Evolutionary conservation across 345 rosid genomes (phyloP).

Genomic region (Brassica napus): Da-Ae NC_063451.1:41477001-41477500

Average conservation of each 20-base stretch:
- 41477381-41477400: neutral
- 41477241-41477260: constrained; percentile 5
- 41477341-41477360: neutral
- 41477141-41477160: neutral
- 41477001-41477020: neutral
- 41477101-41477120: neutral
- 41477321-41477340: no score
- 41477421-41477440: neutral
- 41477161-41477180: no score
- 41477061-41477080: neutral
- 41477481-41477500: neutral
- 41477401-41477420: no score
- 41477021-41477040: neutral
- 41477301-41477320: neutral
- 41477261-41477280: neutral
- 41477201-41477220: neutral
- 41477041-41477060: neutral
- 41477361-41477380: neutral
- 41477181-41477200: neutral
- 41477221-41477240: neutral
- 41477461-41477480: neutral
- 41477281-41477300: neutral
- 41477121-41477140: neutral
- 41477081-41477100: neutral
- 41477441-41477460: no score